phyloP scores from a whole-genome alignment of 1,284 basidiomycete species.

The Ceratobasidium sp. region DNA sequence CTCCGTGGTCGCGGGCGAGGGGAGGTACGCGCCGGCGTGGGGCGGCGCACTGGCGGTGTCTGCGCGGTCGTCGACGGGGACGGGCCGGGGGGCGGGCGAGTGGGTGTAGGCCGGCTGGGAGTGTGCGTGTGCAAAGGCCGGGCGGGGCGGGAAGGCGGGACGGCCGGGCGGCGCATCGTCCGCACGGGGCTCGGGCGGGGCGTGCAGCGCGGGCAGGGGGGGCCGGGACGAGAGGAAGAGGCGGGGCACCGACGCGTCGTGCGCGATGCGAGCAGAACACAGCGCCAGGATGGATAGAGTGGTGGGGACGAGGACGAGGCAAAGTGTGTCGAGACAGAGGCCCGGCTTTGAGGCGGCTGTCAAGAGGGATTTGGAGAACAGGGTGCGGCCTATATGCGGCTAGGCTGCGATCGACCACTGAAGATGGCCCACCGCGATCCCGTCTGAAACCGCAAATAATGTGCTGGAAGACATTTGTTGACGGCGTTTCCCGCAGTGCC shows the following conservation, averaged over 20 bases:
- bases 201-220: slow-evolving; percentile 24
- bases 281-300: slow-evolving; percentile 22
- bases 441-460: background rate
- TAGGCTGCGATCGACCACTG: background rate
- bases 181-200: slow-evolving; percentile 4
- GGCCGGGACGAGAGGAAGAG: slow-evolving; percentile 1
- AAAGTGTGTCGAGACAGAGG: background rate
- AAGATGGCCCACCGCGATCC: background rate
- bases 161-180: slow-evolving; percentile 18
- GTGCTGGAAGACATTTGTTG: background rate
- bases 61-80: background rate
- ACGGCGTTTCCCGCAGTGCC: background rate
- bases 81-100: slow-evolving; percentile 3
- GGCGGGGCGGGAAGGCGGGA: background rate
- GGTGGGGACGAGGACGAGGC: slow-evolving; percentile 4
- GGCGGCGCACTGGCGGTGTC: background rate
- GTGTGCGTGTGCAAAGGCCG: background rate
- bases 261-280: slow-evolving; percentile 24
- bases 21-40: background rate
- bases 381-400: background rate
- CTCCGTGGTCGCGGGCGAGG: background rate
- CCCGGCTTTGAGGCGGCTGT: slow-evolving; percentile 9
- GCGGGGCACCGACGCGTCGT: slow-evolving; percentile 22
- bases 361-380: background rate
- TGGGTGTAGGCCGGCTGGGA: slow-evolving; percentile 1